Percentiles rank a stretch among this genome's conserved stretches.
phyloP scores from a whole-genome alignment of 805 yeast genomes.

The Blastobotrys attinorum region DNA sequence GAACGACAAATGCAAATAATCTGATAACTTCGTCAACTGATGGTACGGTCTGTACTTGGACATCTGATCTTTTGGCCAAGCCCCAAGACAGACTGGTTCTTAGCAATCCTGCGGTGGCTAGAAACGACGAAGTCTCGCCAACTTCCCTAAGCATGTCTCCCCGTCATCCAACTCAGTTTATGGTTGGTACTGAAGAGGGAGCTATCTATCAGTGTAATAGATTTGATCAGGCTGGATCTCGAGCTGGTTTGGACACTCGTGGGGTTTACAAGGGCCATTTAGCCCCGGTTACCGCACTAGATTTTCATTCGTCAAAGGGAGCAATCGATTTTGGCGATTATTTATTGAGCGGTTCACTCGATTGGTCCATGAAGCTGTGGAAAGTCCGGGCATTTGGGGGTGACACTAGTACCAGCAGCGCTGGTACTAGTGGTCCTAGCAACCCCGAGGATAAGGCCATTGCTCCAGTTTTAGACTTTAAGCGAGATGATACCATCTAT shows the following conservation, averaged over 20 bases:
- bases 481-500: conserved; percentile 26
- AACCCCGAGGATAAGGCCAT: conserved; percentile 4
- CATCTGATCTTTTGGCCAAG: conserved; percentile 29
- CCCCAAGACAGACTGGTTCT: conserved; percentile 29
- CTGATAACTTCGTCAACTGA: conserved; percentile 32
- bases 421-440: conserved; percentile 1
- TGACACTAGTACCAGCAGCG: conserved; percentile 1
- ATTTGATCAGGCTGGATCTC: conserved; percentile 24
- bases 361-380: conserved; percentile 34
- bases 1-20: conserved; percentile 23
- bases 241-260: conserved; percentile 25
- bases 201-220: conserved; percentile 27
- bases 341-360: conserved; percentile 28
- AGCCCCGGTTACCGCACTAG: conserved; percentile 30
- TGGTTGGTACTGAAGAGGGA: conserved; percentile 35
- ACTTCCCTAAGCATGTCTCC: conserved; percentile 22
- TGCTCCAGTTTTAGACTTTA: conserved; percentile 15
- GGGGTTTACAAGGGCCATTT: conserved; percentile 25
- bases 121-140: conserved; percentile 25
- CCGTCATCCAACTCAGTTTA: conserved; percentile 25
- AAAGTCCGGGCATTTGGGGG: conserved; percentile 10
- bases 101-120: conserved; percentile 18
- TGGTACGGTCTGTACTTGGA: conserved; percentile 33
- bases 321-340: conserved; percentile 22
- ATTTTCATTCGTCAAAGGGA: conserved; percentile 22